phyloP scores from a whole-genome alignment of 2,329 filamentous ascomycete species.

The Hymenoscyphus albidus region DNA sequence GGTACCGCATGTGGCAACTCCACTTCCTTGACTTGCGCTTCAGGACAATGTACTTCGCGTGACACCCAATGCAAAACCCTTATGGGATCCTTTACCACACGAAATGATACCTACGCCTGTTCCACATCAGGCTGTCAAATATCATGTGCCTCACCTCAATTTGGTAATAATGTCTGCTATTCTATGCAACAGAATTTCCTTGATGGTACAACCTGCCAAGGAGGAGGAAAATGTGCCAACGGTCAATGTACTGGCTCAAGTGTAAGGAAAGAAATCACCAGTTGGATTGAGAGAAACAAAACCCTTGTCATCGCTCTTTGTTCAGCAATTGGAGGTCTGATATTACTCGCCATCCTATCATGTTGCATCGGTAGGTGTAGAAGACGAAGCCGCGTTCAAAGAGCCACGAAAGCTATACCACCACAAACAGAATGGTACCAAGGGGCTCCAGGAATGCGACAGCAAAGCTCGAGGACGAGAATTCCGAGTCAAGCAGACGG shows the following conservation, averaged over 20 bases:
- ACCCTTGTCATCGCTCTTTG: conserved; percentile 78
- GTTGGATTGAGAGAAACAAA: conserved; percentile 76
- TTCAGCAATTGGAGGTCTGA: conserved; percentile 65
- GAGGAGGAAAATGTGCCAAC: conserved; percentile 74
- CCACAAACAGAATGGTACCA: conserved; percentile 17
- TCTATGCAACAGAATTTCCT: conserved; percentile 86
- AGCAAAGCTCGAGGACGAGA: background rate
- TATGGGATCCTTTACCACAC: conserved; percentile 69
- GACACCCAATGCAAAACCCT: conserved; percentile 84
- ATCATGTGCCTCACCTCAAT: conserved; percentile 66
- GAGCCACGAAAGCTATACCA: conserved; percentile 10
- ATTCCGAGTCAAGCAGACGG: background rate
- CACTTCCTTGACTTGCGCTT: conserved; percentile 66
- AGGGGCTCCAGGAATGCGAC: background rate
- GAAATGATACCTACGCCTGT: conserved; percentile 79
- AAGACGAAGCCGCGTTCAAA: conserved; percentile 18
- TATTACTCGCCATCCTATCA: conserved; percentile 64
- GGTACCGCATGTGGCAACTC: conserved; percentile 61
- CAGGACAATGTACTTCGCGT: conserved; percentile 90
- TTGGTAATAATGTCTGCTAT: conserved; percentile 64
- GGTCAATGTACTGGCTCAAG: conserved; percentile 72
- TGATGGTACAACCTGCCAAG: conserved; percentile 81
- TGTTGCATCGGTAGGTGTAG: conserved; percentile 60
- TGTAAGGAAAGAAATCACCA: conserved; percentile 64
- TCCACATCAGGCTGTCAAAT: conserved; percentile 68